A percentile compares a stretch with the other conserved stretches of the same genome.
phyloP scores from a whole-genome alignment of 2,329 filamentous ascomycete genomes.

The Sarocladium brachiariae region DNA sequence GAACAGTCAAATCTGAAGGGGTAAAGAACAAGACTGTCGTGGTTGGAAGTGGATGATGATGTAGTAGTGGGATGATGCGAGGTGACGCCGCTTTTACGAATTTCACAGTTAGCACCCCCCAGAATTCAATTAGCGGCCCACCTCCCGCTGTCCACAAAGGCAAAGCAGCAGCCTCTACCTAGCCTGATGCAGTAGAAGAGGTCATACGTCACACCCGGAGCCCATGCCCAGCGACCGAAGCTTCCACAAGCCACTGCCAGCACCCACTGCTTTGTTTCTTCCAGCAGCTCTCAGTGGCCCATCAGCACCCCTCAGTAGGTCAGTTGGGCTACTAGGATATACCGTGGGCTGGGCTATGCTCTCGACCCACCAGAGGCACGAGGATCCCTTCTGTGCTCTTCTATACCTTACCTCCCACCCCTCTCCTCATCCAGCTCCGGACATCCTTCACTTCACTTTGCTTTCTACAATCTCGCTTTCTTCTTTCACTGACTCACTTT shows the following conservation, averaged over 20 bases:
- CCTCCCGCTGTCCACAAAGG: not conserved
- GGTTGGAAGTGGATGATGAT: not conserved
- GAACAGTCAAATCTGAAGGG: too few relatives aligned
- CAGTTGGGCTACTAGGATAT: too few relatives aligned
- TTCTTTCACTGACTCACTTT: not conserved
- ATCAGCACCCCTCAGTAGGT: not conserved
- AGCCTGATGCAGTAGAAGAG: not conserved
- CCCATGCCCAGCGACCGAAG: constrained; percentile 9
- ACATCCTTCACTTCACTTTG: constrained; percentile 4
- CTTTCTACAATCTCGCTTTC: constrained; percentile 2
- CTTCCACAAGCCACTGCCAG: constrained; percentile 10
- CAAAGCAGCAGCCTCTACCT: constrained; percentile 1
- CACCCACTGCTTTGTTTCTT: not conserved
- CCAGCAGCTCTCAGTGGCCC: not conserved
- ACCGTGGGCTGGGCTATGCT: not conserved
- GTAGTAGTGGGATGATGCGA: not conserved
- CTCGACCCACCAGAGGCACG: not conserved
- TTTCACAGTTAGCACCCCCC: not conserved
- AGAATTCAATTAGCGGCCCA: not conserved
- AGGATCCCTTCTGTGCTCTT: constrained; percentile 3
- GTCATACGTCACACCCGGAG: constrained; percentile 4
- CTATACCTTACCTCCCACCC: not conserved
- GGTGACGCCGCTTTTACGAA: not conserved
- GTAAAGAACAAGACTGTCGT: too few relatives aligned
- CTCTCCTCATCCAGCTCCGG: not conserved